Conservation (phyloP, 2,329 filamentous ascomycete species). For the Pseudogymnoascus sp. region DNA sequence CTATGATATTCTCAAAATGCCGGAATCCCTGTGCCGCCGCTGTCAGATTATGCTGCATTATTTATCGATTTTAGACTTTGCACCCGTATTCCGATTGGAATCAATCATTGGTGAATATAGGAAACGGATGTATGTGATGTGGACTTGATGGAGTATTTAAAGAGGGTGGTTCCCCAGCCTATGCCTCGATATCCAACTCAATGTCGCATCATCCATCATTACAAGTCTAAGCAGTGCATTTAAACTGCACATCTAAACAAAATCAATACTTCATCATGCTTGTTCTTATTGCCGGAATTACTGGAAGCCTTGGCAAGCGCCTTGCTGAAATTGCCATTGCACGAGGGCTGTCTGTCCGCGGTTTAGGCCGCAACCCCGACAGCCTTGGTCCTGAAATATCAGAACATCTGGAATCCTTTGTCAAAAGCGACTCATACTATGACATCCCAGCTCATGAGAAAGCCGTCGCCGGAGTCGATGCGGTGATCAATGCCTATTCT, state of each 20-base stretch:
- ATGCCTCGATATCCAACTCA: neutral
- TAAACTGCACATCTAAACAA: neutral
- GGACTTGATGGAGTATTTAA: neutral
- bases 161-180: neutral
- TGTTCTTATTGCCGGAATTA: slow-evolving; percentile 34
- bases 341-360: slow-evolving; percentile 33
- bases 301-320: slow-evolving; percentile 33
- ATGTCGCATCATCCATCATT: neutral
- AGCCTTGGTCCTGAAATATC: slow-evolving; percentile 24
- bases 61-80: neutral
- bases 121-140: neutral
- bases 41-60: neutral
- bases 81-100: neutral
- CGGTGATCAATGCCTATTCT: slow-evolving; percentile 32
- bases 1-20: neutral
- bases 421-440: slow-evolving; percentile 24
- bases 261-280: slow-evolving; percentile 27
- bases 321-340: slow-evolving; percentile 25
- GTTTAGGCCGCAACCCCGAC: slow-evolving; percentile 29
- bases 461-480: slow-evolving; percentile 32
- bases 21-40: neutral
- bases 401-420: slow-evolving; percentile 27
- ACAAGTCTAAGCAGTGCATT: neutral
- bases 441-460: slow-evolving; percentile 31
- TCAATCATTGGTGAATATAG: neutral